Conservation (phyloP, 441 rosid species). For the Raphanus hybrid region DNA sequence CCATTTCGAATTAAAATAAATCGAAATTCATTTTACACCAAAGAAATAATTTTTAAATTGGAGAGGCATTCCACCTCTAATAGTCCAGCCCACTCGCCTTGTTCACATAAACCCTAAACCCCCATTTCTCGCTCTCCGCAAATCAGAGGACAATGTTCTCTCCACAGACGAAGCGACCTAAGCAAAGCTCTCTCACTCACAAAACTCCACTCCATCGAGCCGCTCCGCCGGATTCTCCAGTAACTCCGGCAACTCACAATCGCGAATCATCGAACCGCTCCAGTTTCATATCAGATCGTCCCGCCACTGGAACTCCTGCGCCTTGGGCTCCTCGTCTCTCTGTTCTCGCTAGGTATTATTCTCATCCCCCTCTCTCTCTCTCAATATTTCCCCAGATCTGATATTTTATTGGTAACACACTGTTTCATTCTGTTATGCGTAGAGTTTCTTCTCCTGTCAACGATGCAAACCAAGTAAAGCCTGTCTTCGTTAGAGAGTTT, state of each 20-base stretch:
- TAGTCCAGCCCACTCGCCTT: too few relatives aligned
- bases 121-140: background rate
- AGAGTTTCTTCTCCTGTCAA: slow-evolving; percentile 67
- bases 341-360: slow-evolving; percentile 80
- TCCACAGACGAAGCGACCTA: slow-evolving; percentile 62
- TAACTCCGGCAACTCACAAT: slow-evolving; percentile 53
- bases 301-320: slow-evolving; percentile 86
- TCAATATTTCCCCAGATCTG: slow-evolving; percentile 15
- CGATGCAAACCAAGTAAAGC: slow-evolving; percentile 68
- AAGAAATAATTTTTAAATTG: too few relatives aligned
- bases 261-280: slow-evolving; percentile 42
- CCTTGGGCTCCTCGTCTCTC: slow-evolving; percentile 96
- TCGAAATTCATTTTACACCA: too few relatives aligned
- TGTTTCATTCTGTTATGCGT: slow-evolving; percentile 26
- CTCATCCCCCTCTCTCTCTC: background rate
- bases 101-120: background rate
- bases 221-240: slow-evolving; percentile 56
- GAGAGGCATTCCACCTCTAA: too few relatives aligned
- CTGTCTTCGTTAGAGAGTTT: slow-evolving; percentile 90
- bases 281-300: slow-evolving; percentile 60
- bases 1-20: too few relatives aligned
- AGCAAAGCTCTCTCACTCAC: slow-evolving; percentile 53
- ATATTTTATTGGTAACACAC: slow-evolving; percentile 16
- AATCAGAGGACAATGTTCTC: slow-evolving; percentile 58
- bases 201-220: slow-evolving; percentile 44